Base-by-base conservation (phyloP, 768 basidiomycete species). In the Russula sp. region DNA sequence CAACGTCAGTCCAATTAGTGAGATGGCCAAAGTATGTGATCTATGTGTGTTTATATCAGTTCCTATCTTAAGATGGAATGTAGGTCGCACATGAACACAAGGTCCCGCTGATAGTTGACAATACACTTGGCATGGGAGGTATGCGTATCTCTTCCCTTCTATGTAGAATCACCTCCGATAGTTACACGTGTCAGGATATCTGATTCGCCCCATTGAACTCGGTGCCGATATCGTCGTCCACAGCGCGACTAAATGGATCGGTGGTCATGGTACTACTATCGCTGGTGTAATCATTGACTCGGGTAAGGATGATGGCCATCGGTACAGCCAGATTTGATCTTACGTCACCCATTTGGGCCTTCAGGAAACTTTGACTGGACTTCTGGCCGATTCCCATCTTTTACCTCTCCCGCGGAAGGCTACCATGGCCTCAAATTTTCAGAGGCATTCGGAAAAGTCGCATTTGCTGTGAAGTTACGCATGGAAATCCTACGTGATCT, bases 171-270 rank as follows among this genome's bases (percentile, higher is more conserved):
- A 18, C 11, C 38, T 25, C 54, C 48, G 38, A 66, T 32, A 5
- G 14, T 29, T 20, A 5, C 22, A n/a, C 14, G 9, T 55, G 8
- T 13, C 57, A 70, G 71, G 75, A 4, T 92, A 88, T 67, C 78
- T 91, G 58, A 75, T 85, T 60, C 76, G 79, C 1, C 90, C 90
- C 1, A 83, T 91, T 62, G 78, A 84, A 25, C 79, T 82, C 66
- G 90, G 90, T 13, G 89, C 90, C 0, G 88, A 93, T 65, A 88
- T 92, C 60, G 76, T 91, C 60, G 85, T 90, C 18, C 85, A 90
- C 70, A 87, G 84, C 53, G 87, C 87, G 1, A 90, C 90, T 1
- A 91, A 93, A 68, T 93, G 90, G 90, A 90, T 91, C 38, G 85
- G 86, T 13, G 86, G 87, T 0, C 88, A 90, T 62, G 89, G 90